These are phyloP conservation scores for Nakaseomyces kungkrabaensis DNA, from an alignment of 1,139 yeast species.

Conservation along the genomic window DNA sequence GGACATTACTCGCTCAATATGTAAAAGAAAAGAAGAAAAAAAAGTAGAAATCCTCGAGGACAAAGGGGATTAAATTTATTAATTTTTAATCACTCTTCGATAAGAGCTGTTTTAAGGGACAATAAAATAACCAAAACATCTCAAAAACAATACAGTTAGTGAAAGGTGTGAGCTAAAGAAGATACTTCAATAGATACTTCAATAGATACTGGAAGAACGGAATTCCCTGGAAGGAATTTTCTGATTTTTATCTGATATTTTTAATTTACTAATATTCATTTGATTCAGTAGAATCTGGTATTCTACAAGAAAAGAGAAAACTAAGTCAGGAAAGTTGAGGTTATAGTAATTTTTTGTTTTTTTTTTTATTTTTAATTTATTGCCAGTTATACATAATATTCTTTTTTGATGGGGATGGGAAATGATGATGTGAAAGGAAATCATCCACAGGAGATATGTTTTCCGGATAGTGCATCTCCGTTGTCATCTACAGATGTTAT, in stretches of 20 bases:
- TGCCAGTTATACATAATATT: neutral
- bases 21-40: too few relatives aligned
- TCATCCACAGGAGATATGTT: constrained; percentile 2
- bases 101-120: neutral
- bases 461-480: constrained; percentile 6
- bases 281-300: neutral
- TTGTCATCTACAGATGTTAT: constrained; percentile 5
- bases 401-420: neutral
- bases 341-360: neutral
- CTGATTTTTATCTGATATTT: neutral
- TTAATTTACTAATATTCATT: neutral
- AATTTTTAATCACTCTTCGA: neutral
- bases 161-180: too few relatives aligned
- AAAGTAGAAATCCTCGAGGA: neutral
- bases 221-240: neutral
- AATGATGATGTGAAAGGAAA: neutral
- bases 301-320: neutral
- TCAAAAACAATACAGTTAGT: neutral
- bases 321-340: neutral
- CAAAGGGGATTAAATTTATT: neutral
- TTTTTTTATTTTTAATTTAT: neutral
- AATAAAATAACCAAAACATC: too few relatives aligned
- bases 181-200: too few relatives aligned
- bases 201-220: too few relatives aligned
- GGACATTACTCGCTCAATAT: neutral